phyloP scores from a whole-genome alignment of 768 basidiomycete species.

The Leccinum variicolor region DNA sequence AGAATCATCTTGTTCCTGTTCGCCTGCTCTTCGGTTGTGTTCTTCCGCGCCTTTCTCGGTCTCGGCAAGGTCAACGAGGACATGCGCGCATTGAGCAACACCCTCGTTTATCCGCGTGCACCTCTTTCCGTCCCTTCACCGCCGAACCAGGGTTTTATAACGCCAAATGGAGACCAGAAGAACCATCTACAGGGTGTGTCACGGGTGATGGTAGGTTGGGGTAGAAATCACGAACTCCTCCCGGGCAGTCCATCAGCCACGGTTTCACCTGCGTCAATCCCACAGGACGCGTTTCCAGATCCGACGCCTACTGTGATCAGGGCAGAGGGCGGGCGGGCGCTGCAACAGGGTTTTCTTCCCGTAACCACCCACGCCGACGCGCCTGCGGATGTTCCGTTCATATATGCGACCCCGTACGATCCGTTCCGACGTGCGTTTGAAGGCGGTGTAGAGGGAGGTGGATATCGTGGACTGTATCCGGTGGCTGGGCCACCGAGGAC shows the following conservation, averaged over 20 bases:
- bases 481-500: slow-evolving; percentile 4
- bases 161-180: not conserved
- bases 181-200: not conserved
- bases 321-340: not conserved
- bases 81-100: not conserved
- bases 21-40: slow-evolving; percentile 21
- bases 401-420: slow-evolving; percentile 16
- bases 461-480: slow-evolving; percentile 6
- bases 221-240: slow-evolving; percentile 18
- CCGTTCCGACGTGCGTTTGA: slow-evolving; percentile 19
- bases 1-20: slow-evolving; percentile 23
- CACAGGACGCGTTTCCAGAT: slow-evolving; percentile 23
- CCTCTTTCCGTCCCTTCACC: not conserved
- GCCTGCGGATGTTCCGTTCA: not conserved
- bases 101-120: not conserved
- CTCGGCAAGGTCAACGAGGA: slow-evolving; percentile 10
- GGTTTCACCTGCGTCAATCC: slow-evolving; percentile 7
- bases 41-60: slow-evolving; percentile 26
- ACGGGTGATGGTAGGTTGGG: slow-evolving; percentile 17
- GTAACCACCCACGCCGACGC: not conserved
- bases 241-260: not conserved
- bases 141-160: not conserved
- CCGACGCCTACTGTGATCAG: slow-evolving; percentile 10
- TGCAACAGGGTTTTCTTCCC: not conserved
- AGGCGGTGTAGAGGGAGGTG: not conserved